These are phyloP conservation scores for Helicocarpus griseus DNA, from an alignment of 2,329 filamentous ascomycete species.

Conservation along the genomic window DNA sequence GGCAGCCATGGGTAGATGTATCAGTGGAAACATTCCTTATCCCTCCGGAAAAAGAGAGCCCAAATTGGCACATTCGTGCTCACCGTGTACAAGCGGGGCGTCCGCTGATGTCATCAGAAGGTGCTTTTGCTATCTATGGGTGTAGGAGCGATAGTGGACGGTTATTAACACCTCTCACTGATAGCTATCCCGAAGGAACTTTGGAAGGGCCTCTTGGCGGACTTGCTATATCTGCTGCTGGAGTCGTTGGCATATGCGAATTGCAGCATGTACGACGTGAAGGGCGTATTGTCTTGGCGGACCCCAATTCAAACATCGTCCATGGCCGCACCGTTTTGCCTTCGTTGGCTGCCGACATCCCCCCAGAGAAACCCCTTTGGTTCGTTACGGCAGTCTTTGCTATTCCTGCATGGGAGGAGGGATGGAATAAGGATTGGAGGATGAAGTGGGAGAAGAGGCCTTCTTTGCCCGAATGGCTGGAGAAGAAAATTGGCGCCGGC, in stretches of 20 bases:
- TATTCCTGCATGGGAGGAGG: slow-evolving; percentile 48
- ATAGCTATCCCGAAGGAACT: slow-evolving; percentile 34
- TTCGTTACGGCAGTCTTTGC: slow-evolving; percentile 65
- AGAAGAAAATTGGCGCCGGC: slow-evolving; percentile 36
- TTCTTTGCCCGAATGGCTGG: slow-evolving; percentile 51
- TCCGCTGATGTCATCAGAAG: slow-evolving; percentile 61
- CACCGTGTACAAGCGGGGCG: slow-evolving; percentile 53
- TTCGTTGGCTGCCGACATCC: slow-evolving; percentile 54
- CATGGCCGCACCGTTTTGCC: slow-evolving; percentile 64
- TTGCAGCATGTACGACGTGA: slow-evolving; percentile 33
- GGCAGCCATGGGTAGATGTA: slow-evolving; percentile 63
- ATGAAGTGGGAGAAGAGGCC: slow-evolving; percentile 53
- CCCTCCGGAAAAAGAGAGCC: slow-evolving; percentile 47
- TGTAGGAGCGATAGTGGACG: slow-evolving; percentile 51
- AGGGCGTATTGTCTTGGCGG: slow-evolving; percentile 62
- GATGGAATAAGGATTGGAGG: slow-evolving; percentile 45
- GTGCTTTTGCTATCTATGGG: slow-evolving; percentile 60
- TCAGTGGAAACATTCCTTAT: slow-evolving; percentile 55
- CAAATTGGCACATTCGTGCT: slow-evolving; percentile 61
- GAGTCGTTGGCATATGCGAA: slow-evolving; percentile 43
- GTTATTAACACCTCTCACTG: slow-evolving; percentile 36
- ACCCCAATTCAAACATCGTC: slow-evolving; percentile 69
- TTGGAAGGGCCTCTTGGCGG: slow-evolving; percentile 24
- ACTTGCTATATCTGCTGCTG: slow-evolving; percentile 40
- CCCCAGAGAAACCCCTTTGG: slow-evolving; percentile 50